Evolutionary conservation across 805 yeast genomes (phyloP).

Genomic region (Sugiyamaella marilandica): DNA sequence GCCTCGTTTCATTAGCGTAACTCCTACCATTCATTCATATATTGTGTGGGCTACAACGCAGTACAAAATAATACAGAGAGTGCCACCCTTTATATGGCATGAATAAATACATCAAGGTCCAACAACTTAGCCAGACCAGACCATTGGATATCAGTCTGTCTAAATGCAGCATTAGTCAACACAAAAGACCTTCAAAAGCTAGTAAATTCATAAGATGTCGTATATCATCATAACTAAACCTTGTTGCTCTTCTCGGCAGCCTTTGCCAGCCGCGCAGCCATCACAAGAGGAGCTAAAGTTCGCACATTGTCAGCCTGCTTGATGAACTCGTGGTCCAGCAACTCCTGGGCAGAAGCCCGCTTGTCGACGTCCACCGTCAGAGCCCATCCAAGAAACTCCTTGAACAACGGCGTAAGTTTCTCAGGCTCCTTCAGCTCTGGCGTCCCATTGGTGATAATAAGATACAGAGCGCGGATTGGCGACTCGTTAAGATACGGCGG

Average conservation of each 20-base stretch:
- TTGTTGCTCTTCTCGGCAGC: constrained; percentile 17
- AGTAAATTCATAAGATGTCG: neutral
- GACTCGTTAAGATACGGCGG: constrained; percentile 80
- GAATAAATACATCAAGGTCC: too few relatives aligned
- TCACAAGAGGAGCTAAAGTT: constrained; percentile 34
- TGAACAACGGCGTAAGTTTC: constrained; percentile 64
- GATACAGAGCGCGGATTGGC: constrained; percentile 68
- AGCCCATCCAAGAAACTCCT: constrained; percentile 83
- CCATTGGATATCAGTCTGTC: too few relatives aligned
- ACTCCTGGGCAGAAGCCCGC: constrained; percentile 86
- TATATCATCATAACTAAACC: neutral
- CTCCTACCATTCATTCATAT: too few relatives aligned
- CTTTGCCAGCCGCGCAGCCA: constrained; percentile 27
- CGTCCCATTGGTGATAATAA: constrained; percentile 77
- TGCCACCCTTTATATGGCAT: too few relatives aligned
- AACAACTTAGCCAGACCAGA: too few relatives aligned
- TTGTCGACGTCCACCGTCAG: constrained; percentile 89
- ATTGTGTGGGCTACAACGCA: too few relatives aligned
- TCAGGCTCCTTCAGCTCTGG: constrained; percentile 72
- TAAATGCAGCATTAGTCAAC: too few relatives aligned
- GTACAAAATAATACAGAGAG: too few relatives aligned
- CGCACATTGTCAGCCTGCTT: constrained; percentile 28
- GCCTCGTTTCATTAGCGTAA: too few relatives aligned
- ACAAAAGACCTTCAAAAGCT: too few relatives aligned
- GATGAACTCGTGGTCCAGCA: constrained; percentile 66